These are phyloP conservation scores for Naganishia liquefaciens DNA, from an alignment of 1,284 basidiomycete species.

Conservation along the genomic window DNA sequence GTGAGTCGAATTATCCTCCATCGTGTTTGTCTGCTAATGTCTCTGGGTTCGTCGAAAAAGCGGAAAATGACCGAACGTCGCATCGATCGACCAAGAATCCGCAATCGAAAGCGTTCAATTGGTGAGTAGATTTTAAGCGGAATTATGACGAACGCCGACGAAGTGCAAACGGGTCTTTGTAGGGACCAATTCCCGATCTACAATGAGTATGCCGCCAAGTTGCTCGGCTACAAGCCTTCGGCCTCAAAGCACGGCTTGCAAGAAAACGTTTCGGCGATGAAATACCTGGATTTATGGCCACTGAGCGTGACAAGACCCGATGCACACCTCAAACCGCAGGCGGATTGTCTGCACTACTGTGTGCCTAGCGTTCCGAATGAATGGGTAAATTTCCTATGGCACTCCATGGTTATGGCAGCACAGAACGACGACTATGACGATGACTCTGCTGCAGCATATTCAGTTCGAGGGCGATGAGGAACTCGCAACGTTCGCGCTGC, in stretches of 20 bases:
- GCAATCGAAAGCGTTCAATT: slow-evolving; percentile 22
- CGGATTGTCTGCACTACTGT: slow-evolving; percentile 29
- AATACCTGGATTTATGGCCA: slow-evolving; percentile 28
- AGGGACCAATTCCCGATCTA: slow-evolving; percentile 13
- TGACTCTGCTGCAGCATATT: too few relatives aligned
- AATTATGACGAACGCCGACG: too few relatives aligned
- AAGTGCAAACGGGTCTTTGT: too few relatives aligned
- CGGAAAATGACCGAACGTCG: slow-evolving; percentile 22
- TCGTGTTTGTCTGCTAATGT: background rate
- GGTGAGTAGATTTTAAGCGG: background rate
- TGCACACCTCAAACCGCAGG: slow-evolving; percentile 22
- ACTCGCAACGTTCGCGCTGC: background rate
- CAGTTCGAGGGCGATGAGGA: background rate
- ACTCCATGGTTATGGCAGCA: slow-evolving; percentile 21
- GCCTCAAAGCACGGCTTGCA: background rate
- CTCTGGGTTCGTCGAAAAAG: slow-evolving; percentile 1
- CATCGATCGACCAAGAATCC: slow-evolving; percentile 22
- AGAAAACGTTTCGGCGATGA: background rate
- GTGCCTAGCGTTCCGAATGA: slow-evolving; percentile 11
- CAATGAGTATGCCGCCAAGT: slow-evolving; percentile 4
- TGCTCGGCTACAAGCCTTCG: slow-evolving; percentile 1
- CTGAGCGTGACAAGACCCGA: slow-evolving; percentile 27
- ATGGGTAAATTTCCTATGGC: slow-evolving; percentile 19
- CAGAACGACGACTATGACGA: slow-evolving; percentile 29
- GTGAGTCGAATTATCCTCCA: background rate